Percentiles rank a stretch among this genome's conserved stretches.
phyloP scores from a whole-genome alignment of 257 asterid genomes.

The Craterostigma plantagineum region DNA sequence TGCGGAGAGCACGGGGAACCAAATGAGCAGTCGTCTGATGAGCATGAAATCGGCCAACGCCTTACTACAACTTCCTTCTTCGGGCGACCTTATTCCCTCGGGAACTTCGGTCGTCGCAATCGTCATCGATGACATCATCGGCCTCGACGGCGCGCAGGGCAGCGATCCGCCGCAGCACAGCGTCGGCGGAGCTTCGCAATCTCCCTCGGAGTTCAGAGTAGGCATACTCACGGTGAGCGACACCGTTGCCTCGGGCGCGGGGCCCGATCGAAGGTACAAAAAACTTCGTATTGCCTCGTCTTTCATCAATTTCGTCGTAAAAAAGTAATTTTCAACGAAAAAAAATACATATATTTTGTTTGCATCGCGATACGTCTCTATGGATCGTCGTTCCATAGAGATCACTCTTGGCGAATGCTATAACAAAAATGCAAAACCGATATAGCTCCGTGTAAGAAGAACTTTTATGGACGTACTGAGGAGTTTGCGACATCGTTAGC shows the following conservation, averaged over 20 bases:
- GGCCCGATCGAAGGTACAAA: constrained; percentile 8
- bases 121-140: constrained; percentile 46
- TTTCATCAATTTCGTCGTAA: too few species aligned
- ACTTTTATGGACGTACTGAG: constrained; percentile 24
- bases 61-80: constrained; percentile 61
- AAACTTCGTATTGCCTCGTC: not conserved
- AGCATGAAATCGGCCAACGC: constrained; percentile 95
- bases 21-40: constrained; percentile 75
- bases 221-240: constrained; percentile 7
- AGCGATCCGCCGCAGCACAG: constrained; percentile 10
- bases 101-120: constrained; percentile 53
- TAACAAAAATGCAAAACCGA: constrained; percentile 22
- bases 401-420: constrained; percentile 78
- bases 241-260: constrained; percentile 7
- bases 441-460: constrained; percentile 25
- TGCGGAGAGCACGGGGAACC: constrained; percentile 93
- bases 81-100: constrained; percentile 40
- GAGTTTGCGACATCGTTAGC: constrained; percentile 34
- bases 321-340: not conserved
- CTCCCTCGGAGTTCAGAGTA: not conserved
- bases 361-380: constrained; percentile 69
- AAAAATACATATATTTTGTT: not conserved
- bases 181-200: not conserved
- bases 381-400: constrained; percentile 44
- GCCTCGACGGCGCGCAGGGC: constrained; percentile 19